phyloP scores from a whole-genome alignment of 2,329 filamentous ascomycete genomes.

The Pseudogymnoascus sp. region DNA sequence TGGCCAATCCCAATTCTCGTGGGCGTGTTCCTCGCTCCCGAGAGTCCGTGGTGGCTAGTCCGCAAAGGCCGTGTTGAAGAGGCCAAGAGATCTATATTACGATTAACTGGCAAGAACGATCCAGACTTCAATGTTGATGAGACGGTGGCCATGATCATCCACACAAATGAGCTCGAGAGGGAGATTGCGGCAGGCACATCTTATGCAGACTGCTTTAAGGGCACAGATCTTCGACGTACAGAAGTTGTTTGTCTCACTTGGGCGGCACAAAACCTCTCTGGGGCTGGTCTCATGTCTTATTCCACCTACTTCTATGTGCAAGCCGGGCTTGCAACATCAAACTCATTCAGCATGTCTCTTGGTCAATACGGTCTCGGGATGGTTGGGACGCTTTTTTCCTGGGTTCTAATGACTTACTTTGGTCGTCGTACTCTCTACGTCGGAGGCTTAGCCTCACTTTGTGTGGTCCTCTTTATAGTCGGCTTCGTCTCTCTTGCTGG shows the following conservation, averaged over 20 bases:
- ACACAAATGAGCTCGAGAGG: conserved; percentile 46
- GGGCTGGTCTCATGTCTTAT: neutral
- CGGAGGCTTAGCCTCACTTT: conserved; percentile 37
- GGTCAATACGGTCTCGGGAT: conserved; percentile 38
- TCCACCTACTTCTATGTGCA: conserved; percentile 5
- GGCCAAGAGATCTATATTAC: conserved; percentile 30
- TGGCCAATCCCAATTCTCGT: conserved; percentile 37
- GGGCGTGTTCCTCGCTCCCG: conserved; percentile 35
- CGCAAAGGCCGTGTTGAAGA: conserved; percentile 33
- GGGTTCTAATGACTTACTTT: conserved; percentile 38
- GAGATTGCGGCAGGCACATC: conserved; percentile 33
- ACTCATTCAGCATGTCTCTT: conserved; percentile 46
- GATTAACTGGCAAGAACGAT: conserved; percentile 25
- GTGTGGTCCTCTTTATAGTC: conserved; percentile 37
- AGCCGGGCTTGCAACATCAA: conserved; percentile 40
- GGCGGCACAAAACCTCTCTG: conserved; percentile 49
- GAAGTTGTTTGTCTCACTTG: conserved; percentile 49
- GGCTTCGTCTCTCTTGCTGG: conserved; percentile 37
- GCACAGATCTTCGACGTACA: conserved; percentile 39
- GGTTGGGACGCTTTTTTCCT: conserved; percentile 41
- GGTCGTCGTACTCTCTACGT: conserved; percentile 46
- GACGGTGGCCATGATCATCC: conserved; percentile 40
- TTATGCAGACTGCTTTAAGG: conserved; percentile 41
- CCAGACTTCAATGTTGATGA: conserved; percentile 19
- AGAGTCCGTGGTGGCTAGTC: conserved; percentile 41